Percentiles rank a stretch among this genome's conserved stretches.
Evolutionary conservation across 345 rosid genomes (phyloP).

Genomic region (Raphanus raphanistrum): DNA sequence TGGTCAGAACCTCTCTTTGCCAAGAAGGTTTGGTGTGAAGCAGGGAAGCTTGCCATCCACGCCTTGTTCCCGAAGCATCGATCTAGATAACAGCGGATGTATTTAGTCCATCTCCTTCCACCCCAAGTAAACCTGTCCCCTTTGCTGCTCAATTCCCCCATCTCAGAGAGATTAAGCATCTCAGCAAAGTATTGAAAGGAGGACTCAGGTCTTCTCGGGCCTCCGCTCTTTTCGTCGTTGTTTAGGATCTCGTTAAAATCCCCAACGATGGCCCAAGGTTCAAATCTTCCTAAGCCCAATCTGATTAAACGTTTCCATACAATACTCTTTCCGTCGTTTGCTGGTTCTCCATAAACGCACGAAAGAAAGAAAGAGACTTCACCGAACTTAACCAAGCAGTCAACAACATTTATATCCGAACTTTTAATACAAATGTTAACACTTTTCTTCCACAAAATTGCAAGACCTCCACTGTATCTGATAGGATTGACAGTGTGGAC

Average conservation of each 20-base stretch:
- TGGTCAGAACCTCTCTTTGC: neutral
- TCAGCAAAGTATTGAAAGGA: neutral
- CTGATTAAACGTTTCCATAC: neutral
- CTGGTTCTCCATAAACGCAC: neutral
- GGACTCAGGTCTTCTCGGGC: neutral
- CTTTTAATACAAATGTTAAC: neutral
- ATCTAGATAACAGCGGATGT: neutral
- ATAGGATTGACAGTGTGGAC: too few species aligned
- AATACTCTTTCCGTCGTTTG: neutral
- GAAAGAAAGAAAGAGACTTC: neutral
- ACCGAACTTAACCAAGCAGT: neutral
- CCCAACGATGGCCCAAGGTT: neutral
- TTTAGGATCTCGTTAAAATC: neutral
- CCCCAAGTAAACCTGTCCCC: neutral
- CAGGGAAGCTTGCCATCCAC: neutral
- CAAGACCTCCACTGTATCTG: neutral
- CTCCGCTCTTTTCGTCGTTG: neutral
- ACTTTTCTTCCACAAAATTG: neutral
- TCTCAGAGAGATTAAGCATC: neutral
- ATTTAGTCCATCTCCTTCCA: neutral
- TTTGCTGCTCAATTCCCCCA: neutral
- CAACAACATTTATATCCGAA: neutral
- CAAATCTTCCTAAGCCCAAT: neutral
- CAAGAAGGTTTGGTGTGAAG: neutral
- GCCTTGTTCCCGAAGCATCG: neutral